Evolutionary conservation across 495 filamentous ascomycete species (phyloP).

Genomic region (Cudoniella acicularis): DNA sequence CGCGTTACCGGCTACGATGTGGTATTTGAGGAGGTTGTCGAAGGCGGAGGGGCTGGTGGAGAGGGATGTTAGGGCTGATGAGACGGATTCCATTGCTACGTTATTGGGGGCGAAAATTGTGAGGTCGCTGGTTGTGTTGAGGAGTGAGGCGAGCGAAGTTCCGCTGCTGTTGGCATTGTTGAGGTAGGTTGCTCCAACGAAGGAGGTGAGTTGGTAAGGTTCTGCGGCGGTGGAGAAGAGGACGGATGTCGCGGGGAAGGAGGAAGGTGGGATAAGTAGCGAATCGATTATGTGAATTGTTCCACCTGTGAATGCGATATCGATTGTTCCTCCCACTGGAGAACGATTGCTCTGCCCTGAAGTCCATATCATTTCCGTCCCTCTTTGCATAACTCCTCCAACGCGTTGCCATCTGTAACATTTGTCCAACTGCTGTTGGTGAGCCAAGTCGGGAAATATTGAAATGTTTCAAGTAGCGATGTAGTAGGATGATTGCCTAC

Average conservation of each 20-base stretch:
- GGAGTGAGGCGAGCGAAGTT: constrained; percentile 35
- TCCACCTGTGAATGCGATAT: constrained; percentile 59
- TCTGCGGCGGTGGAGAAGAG: constrained; percentile 20
- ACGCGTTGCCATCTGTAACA: constrained; percentile 35
- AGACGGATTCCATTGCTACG: constrained; percentile 55
- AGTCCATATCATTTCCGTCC: constrained; percentile 26
- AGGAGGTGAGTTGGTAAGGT: constrained; percentile 49
- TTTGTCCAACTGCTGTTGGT: constrained; percentile 10
- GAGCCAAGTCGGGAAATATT: constrained; percentile 3
- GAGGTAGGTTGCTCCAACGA: constrained; percentile 46
- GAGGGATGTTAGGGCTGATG: constrained; percentile 40
- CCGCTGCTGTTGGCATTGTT: neutral
- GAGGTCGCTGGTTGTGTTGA: constrained; percentile 40
- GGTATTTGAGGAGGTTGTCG: constrained; percentile 51
- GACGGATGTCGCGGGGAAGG: constrained; percentile 38
- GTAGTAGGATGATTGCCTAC: neutral
- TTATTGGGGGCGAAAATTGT: constrained; percentile 65
- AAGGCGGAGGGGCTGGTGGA: constrained; percentile 36
- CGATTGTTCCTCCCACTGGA: neutral
- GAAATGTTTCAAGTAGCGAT: neutral
- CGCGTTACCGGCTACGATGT: constrained; percentile 38
- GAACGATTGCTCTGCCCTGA: constrained; percentile 24
- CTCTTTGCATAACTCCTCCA: constrained; percentile 22
- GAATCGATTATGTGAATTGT: constrained; percentile 61
- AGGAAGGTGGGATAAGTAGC: constrained; percentile 49